Base-by-base conservation (phyloP, 306 rosid species). In the Cicer arietinum region DNA sequence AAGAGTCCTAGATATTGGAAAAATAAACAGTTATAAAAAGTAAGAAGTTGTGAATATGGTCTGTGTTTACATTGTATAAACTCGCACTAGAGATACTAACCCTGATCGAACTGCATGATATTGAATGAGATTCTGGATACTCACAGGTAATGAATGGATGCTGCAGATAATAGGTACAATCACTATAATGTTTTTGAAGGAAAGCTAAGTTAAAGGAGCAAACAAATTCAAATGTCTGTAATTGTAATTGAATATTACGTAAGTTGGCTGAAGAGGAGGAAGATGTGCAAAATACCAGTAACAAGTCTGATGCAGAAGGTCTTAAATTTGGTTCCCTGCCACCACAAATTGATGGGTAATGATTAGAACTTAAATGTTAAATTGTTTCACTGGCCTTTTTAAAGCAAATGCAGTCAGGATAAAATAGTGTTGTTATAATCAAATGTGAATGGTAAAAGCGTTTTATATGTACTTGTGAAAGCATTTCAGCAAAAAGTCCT, bases 291-390 rank as follows among this genome's bases (percentile, higher is more conserved):
- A 41, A 77, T 87, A 94, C 98, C 98, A 83, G 86, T 85, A 94
- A 81, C 81, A 91, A 80, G 30, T 88, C 93, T 48, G 97, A 88
- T 62, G 96, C 98, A 63, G 86, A 61, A 44, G 89, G 82, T 88
- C 98, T 88, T 78, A 88, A 79, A 73, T 85, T 50, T 51, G 98
- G 98, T 81, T 94, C 97, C 94, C 97, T 94, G 94, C 75, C 87
- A 85, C 79, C 82, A 82, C 61, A 86, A 64, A 81, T 80, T 79
- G 64, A 78, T 67, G 46, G 16, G 17, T 37, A 53, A 54, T 47
- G 54, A 56, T 84, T 74, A 73, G 40, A 73, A 84, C 80, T 67
- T 62, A 64, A 68, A 74, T 42, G 25, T 39, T 64, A 76, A 67
- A 80, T 46, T 67, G 67, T 45, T 58, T 47, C 61, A 53, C 75